Evolutionary conservation across 495 filamentous ascomycete species (phyloP).

Genomic region (Xylaria intraflava): DNA sequence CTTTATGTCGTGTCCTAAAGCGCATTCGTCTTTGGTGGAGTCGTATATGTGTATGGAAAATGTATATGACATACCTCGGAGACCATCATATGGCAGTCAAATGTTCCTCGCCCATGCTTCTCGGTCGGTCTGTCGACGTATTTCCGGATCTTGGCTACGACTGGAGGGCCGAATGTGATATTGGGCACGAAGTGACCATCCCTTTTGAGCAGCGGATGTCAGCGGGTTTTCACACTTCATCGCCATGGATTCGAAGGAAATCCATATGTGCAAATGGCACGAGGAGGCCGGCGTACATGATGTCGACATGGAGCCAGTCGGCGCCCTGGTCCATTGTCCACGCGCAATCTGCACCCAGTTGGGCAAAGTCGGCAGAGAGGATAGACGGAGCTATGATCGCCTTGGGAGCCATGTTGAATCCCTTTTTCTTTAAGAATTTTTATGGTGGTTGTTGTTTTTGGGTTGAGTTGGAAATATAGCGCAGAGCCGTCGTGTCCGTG

Average conservation of each 20-base stretch:
- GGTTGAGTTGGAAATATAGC: neutral
- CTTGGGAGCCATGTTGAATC: slow-evolving; percentile 64
- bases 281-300: slow-evolving; percentile 53
- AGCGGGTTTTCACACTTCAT: neutral
- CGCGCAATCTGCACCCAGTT: slow-evolving; percentile 76
- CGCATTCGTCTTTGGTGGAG: neutral
- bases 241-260: neutral
- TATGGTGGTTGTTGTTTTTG: neutral
- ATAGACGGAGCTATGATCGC: slow-evolving; percentile 97
- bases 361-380: slow-evolving; percentile 89
- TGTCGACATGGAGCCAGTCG: slow-evolving; percentile 87
- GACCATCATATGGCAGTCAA: slow-evolving; percentile 99
- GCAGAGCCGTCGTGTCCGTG: neutral
- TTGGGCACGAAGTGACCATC: slow-evolving; percentile 98
- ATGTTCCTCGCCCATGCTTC: slow-evolving; percentile 71
- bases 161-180: slow-evolving; percentile 89
- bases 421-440: slow-evolving; percentile 1
- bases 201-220: slow-evolving; percentile 23
- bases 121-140: slow-evolving; percentile 57
- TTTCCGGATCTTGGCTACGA: slow-evolving; percentile 84
- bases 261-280: neutral
- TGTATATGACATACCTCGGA: slow-evolving; percentile 63
- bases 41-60: neutral
- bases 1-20: too few relatives aligned
- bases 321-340: slow-evolving; percentile 74